A percentile compares a stretch with the other conserved stretches of the same genome.
Evolutionary conservation across 805 yeast species (phyloP).

Genomic region (Pachysolen tannophilus): DNA sequence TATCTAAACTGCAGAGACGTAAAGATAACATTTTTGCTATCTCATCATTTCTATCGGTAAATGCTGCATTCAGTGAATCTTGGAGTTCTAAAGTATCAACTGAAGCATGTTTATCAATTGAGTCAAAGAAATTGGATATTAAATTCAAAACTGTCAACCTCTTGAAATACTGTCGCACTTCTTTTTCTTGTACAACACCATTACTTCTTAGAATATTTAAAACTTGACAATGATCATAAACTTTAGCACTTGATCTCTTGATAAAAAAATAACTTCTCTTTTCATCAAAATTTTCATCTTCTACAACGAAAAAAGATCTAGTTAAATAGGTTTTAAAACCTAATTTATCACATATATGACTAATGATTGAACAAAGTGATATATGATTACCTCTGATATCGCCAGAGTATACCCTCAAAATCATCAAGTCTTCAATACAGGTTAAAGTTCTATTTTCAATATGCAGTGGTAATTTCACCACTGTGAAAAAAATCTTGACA

Average conservation of each 20-base stretch:
- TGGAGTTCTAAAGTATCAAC: too few relatives aligned
- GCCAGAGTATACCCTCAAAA: constrained; percentile 3
- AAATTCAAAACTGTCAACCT: too few relatives aligned
- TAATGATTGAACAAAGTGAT: background rate
- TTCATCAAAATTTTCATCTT: background rate
- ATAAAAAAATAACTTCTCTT: background rate
- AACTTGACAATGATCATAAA: background rate
- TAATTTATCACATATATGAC: background rate
- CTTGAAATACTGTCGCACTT: too few relatives aligned
- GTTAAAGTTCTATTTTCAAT: background rate
- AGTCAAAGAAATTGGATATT: too few relatives aligned
- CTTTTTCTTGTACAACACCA: too few relatives aligned
- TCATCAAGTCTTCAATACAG: background rate
- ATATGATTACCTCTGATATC: background rate
- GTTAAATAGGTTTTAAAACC: background rate
- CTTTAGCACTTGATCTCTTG: background rate
- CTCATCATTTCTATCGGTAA: too few relatives aligned
- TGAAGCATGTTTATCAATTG: too few relatives aligned
- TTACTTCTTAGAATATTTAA: background rate
- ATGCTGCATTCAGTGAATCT: too few relatives aligned
- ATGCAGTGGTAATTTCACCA: background rate
- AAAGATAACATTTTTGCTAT: too few relatives aligned
- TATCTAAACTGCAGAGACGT: too few relatives aligned
- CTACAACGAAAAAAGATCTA: background rate
- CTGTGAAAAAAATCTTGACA: background rate